Conservation (phyloP, 192 early-diverging fungal genomes). For the Neocallimastix lanati region DNA sequence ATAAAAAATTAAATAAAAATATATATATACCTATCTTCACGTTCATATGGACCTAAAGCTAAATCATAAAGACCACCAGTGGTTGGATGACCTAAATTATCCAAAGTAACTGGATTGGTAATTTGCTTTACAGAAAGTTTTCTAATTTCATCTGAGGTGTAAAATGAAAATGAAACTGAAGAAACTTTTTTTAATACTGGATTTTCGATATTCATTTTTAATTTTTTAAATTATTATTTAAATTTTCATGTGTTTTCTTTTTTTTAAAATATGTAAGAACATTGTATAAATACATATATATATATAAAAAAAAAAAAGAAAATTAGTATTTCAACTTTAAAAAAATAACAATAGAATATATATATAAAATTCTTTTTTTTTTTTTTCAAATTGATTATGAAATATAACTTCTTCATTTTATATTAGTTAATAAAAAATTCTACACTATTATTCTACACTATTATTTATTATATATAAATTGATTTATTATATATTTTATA, state of each 20-base stretch:
- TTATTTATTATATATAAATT: no score
- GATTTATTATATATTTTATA: no score
- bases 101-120: slow-evolving; percentile 68
- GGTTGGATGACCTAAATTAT: slow-evolving; percentile 75
- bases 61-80: slow-evolving; percentile 85
- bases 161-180: slow-evolving; percentile 85
- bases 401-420: no score
- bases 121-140: slow-evolving; percentile 91
- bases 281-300: no score
- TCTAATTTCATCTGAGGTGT: slow-evolving; percentile 64
- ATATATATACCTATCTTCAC: slow-evolving; percentile 44
- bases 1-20: not conserved
- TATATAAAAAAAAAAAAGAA: no score
- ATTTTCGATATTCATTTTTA: not conserved
- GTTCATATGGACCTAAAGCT: slow-evolving; percentile 79
- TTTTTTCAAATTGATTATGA: no score
- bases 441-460: no score
- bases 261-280: no score
- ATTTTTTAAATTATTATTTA: not conserved
- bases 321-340: no score
- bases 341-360: no score
- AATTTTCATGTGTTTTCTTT: not conserved
- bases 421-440: no score
- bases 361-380: no score
- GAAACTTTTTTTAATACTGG: slow-evolving; percentile 26